These are phyloP conservation scores for Withania somnifera DNA, from an alignment of 305 asterid species.

Conservation along the genomic window DNA sequence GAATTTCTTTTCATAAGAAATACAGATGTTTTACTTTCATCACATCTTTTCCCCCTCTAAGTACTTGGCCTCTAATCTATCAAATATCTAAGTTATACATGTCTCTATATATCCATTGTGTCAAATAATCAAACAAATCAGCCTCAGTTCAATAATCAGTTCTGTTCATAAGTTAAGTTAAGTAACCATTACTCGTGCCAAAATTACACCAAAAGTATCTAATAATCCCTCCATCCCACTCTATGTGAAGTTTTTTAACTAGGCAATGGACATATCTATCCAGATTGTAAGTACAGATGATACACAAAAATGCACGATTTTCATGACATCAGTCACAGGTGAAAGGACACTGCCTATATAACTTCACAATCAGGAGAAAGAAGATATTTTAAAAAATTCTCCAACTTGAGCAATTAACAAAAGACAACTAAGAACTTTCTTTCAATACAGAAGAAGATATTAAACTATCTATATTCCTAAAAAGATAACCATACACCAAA, in stretches of 20 bases:
- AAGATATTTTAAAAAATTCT: neutral
- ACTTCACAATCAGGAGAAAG: neutral
- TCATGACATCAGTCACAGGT: neutral
- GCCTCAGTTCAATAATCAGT: neutral
- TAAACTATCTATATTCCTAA: neutral
- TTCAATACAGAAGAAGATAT: neutral
- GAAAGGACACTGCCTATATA: neutral
- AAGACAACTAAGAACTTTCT: neutral
- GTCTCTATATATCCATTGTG: neutral
- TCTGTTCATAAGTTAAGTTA: neutral
- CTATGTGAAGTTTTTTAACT: neutral
- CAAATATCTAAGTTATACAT: neutral
- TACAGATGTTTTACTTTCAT: neutral
- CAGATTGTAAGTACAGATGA: neutral
- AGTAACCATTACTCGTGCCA: neutral
- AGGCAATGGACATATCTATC: neutral
- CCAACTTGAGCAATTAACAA: neutral
- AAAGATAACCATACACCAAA: neutral
- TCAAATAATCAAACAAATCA: neutral
- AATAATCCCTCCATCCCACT: neutral
- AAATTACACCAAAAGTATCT: neutral
- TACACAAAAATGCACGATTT: neutral
- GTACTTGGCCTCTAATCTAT: neutral
- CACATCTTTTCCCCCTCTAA: neutral
- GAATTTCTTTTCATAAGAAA: neutral